These are phyloP conservation scores for Apiospora pterosperma DNA, from an alignment of 2,329 filamentous ascomycete genomes.

Conservation along the genomic window DNA sequence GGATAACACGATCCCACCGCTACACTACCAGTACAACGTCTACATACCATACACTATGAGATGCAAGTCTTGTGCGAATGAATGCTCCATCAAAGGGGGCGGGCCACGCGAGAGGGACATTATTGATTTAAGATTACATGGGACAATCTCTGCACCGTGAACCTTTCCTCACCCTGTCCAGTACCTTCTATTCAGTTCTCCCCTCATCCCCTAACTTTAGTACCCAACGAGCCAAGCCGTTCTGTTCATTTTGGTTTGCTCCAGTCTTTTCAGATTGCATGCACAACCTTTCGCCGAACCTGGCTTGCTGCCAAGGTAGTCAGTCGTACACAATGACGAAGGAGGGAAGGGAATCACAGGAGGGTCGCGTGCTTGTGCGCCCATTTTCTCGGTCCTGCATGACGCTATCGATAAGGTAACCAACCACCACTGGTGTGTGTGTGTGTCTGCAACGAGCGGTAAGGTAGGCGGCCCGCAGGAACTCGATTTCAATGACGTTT, in stretches of 20 bases:
- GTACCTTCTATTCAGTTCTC: not conserved
- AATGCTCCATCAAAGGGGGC: not conserved
- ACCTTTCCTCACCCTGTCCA: not conserved
- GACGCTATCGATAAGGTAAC: not conserved
- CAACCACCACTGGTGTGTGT: not conserved
- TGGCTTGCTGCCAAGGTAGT: not conserved
- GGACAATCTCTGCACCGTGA: not conserved
- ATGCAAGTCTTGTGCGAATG: not conserved
- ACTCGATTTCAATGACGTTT: not conserved
- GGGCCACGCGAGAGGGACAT: not conserved
- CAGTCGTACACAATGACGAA: not conserved
- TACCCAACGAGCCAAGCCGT: not conserved
- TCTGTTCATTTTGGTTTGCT: not conserved
- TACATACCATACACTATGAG: no score
- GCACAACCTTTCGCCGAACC: no score
- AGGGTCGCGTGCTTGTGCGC: not conserved
- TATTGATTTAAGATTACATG: conserved; percentile 3
- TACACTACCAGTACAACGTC: not conserved
- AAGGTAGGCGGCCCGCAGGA: not conserved
- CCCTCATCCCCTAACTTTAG: no score
- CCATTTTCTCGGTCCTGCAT: not conserved
- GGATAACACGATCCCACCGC: not conserved
- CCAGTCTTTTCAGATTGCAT: not conserved
- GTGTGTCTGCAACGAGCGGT: not conserved
- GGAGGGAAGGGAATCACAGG: not conserved